Evolutionary conservation across 108 stramenopile species (phyloP), one percentile per base, ranked within the genome.

Genomic region (Nitzschia sp.): DNA sequence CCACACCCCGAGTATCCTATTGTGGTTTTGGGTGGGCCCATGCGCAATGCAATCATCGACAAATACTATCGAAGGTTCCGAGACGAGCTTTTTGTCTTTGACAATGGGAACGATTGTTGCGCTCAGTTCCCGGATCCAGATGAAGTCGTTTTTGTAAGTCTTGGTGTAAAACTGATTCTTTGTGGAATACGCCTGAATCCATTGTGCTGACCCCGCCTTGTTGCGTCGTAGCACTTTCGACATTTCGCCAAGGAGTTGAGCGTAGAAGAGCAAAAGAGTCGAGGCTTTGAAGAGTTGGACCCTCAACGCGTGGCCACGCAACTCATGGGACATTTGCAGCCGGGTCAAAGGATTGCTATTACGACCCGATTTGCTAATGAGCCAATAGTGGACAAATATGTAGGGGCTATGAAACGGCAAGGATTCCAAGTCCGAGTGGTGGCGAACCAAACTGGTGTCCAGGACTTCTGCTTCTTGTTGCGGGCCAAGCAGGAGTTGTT

Each of bases 381-480:
- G 15, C 59, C 35, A 11, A 46, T 79, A 3, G 75, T 66, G 31
- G 24, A 74, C n/a, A 18, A 45, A 13, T 70, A 77, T 46, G 59
- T 77, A 0, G 27, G 66, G 6, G 81, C 78, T 4, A 30, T 87
- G 30, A 21, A 68, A 9, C 35, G 60, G 15, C 75, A 49, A 19
- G 78, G 78, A 23, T 60, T 77, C 8, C n/a, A 57, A 30, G 82
- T 74, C 4, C 71, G 83, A 25, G 46, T 80, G 1, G 47, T 85
- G 11, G 34, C 35, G 8, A 63, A 63, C 28, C 79, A 80, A 31
- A 64, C 68, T 11, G 78, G 70, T 18, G 36, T 67, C 29, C 81
- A 82, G 34, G 86, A 87, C 48, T 87, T 87, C 68, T 87, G 86
- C 54, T 82, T 87, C 36, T 33, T 85, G 24, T 28, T 71, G 47